Conservation (phyloP, 805 yeast genomes). For the Ogataea zsoltii region DNA sequence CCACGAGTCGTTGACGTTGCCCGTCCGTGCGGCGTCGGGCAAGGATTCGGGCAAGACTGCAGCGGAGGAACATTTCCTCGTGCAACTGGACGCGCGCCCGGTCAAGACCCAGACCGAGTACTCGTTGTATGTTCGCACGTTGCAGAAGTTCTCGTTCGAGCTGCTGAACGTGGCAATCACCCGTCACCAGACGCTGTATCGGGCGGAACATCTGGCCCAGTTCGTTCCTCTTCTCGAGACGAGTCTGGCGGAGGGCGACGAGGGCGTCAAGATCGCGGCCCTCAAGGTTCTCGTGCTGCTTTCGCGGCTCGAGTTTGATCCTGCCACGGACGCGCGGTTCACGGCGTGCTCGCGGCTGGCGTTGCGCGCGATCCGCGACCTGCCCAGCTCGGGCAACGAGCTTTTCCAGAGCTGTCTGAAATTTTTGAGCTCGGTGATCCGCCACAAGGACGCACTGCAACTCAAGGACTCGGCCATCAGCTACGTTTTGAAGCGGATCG, state of each 20-base stretch:
- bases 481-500: constrained; percentile 67
- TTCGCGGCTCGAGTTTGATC: constrained; percentile 62
- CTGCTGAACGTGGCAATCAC: constrained; percentile 69
- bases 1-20: constrained; percentile 45
- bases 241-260: constrained; percentile 66
- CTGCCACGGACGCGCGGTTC: constrained; percentile 52
- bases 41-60: constrained; percentile 18
- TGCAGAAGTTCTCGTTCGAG: constrained; percentile 79
- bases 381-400: constrained; percentile 76
- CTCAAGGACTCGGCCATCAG: constrained; percentile 72
- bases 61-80: constrained; percentile 62
- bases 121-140: constrained; percentile 54
- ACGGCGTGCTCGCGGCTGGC: constrained; percentile 61
- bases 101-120: constrained; percentile 54
- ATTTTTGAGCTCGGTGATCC: constrained; percentile 68
- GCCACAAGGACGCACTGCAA: constrained; percentile 64
- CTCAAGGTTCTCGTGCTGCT: constrained; percentile 61
- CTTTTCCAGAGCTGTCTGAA: constrained; percentile 78
- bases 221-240: constrained; percentile 72
- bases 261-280: constrained; percentile 70
- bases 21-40: constrained; percentile 19
- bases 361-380: constrained; percentile 64
- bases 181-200: constrained; percentile 59
- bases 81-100: constrained; percentile 66
- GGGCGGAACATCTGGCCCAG: constrained; percentile 61